Evolutionary conservation across 1,284 basidiomycete genomes (phyloP).

Genomic region (Heliocybe sulcata): DNA sequence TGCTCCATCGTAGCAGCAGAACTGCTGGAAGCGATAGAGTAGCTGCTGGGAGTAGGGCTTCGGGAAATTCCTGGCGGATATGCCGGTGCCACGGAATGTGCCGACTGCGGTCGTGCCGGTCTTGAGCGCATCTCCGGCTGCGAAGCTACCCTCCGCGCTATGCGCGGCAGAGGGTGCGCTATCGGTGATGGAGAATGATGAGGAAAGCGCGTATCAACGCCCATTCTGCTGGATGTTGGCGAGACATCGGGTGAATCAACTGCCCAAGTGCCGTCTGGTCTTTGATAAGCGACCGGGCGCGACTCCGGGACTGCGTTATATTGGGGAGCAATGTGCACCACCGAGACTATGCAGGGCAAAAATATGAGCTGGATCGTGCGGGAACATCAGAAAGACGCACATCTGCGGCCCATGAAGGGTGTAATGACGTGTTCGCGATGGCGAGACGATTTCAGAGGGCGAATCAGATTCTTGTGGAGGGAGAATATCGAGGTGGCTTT

Average conservation of each 20-base stretch:
- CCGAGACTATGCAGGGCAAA: neutral
- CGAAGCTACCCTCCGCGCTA: neutral
- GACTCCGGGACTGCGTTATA: neutral
- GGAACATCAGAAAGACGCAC: neutral
- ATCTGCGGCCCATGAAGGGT: neutral
- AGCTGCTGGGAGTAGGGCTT: neutral
- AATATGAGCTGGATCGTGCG: neutral
- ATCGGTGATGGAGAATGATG: neutral
- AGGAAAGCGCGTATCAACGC: neutral
- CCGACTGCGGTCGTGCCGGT: neutral
- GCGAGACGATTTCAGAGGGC: neutral
- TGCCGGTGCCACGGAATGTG: neutral
- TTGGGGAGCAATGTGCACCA: neutral
- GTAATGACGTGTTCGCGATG: neutral
- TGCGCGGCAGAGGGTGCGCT: neutral
- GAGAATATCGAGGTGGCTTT: neutral
- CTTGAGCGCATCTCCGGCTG: neutral
- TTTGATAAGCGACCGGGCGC: neutral
- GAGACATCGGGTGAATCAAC: neutral
- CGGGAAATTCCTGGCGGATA: neutral
- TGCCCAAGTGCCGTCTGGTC: neutral
- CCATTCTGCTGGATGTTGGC: neutral
- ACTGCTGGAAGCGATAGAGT: neutral
- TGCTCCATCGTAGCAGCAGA: neutral
- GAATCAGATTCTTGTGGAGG: neutral